phyloP scores from a whole-genome alignment of 169 alveolate genomes.

The Eimeria necatrix region DNA sequence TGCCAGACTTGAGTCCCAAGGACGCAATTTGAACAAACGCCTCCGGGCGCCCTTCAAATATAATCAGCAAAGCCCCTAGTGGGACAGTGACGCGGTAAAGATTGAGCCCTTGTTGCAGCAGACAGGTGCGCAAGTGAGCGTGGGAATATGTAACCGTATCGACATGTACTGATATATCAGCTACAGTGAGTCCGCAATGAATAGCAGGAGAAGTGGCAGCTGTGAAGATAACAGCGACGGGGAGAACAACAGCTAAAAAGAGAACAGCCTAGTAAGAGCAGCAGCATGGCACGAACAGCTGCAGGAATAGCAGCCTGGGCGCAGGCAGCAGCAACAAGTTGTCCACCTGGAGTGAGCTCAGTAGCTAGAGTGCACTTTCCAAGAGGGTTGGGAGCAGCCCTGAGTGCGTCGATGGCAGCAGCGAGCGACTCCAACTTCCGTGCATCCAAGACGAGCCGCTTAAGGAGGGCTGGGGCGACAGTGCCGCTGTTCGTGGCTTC shows the following conservation, averaged over 20 bases:
- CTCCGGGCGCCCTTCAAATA: constrained; percentile 88
- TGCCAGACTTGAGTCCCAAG: constrained; percentile 85
- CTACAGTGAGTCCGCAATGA: too few relatives aligned
- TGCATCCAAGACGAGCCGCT: constrained; percentile 22
- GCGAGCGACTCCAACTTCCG: not conserved
- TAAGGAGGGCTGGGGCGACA: not conserved
- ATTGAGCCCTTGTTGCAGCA: constrained; percentile 71
- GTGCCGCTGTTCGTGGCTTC: not conserved
- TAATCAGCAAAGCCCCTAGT: constrained; percentile 85
- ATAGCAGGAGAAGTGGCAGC: too few relatives aligned
- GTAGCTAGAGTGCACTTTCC: constrained; percentile 58
- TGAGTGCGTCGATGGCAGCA: constrained; percentile 6
- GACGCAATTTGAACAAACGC: constrained; percentile 87
- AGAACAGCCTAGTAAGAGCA: not conserved
- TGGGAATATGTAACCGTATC: too few relatives aligned
- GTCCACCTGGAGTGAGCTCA: constrained; percentile 36
- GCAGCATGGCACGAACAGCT: not conserved
- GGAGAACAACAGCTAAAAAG: not conserved
- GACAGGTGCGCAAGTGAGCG: too few relatives aligned
- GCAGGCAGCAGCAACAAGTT: constrained; percentile 21
- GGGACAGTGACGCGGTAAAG: constrained; percentile 85
- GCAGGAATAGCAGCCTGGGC: not conserved
- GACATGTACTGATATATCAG: too few relatives aligned
- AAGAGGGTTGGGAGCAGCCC: not conserved
- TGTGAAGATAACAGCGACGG: not conserved